phyloP scores from a whole-genome alignment of 352 stramenopile genomes.

The Globisporangium emineosum region DNA sequence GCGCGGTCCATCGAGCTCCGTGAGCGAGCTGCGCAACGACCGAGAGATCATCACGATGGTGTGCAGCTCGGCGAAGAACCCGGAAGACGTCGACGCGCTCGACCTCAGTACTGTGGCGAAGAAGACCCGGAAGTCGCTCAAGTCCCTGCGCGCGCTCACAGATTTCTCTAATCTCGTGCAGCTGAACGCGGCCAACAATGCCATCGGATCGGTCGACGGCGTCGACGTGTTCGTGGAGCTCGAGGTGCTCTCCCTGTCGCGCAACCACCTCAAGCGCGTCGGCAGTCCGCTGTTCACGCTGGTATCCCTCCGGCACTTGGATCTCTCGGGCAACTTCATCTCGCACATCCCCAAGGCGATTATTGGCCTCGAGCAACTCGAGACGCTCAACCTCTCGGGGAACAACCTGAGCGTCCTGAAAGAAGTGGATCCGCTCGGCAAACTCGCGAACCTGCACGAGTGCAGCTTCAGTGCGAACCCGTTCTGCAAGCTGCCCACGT shows the following conservation, averaged over 20 bases:
- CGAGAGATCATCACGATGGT: constrained; percentile 38
- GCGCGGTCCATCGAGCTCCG: constrained; percentile 23
- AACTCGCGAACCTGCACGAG: constrained; percentile 58
- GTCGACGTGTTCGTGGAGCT: constrained; percentile 50
- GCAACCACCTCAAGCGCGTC: constrained; percentile 74
- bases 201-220: constrained; percentile 49
- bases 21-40: constrained; percentile 32
- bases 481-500: constrained; percentile 72
- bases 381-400: constrained; percentile 62
- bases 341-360: constrained; percentile 65
- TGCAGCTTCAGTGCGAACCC: constrained; percentile 67
- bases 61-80: constrained; percentile 24
- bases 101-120: constrained; percentile 49
- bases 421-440: constrained; percentile 58
- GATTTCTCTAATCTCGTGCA: constrained; percentile 47
- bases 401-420: constrained; percentile 74
- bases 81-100: constrained; percentile 28
- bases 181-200: constrained; percentile 67
- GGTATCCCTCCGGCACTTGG: constrained; percentile 38
- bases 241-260: constrained; percentile 41
- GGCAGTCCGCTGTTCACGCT: constrained; percentile 44
- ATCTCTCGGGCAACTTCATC: constrained; percentile 83
- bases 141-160: constrained; percentile 47
- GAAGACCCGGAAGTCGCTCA: constrained; percentile 53
- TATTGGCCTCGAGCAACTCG: constrained; percentile 38